Base-by-base conservation (phyloP, 2,329 filamentous ascomycete genomes). In the Colletotrichum liriopes region DNA sequence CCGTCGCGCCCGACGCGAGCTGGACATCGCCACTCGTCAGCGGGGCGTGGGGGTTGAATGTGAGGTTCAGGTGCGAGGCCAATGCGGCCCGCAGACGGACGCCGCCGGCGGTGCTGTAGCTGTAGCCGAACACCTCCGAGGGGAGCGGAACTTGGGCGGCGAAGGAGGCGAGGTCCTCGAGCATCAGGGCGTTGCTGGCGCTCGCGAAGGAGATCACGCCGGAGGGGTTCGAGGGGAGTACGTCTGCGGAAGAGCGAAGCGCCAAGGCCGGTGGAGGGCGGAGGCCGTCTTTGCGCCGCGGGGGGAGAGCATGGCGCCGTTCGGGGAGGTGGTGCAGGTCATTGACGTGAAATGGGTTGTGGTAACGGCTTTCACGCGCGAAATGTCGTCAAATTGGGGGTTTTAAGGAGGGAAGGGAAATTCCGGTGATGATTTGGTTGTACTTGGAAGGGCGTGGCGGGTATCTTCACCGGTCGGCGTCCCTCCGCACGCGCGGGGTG, bases 51-150 rank as follows among this genome's bases (percentile, higher is more conserved):
- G 83, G 82, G 18, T 77, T 59, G 62, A 85, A 78, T 49, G 81
- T 81, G 16, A 81, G 78, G 51, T 83, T 84, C 16, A 85, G 73
- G 32, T 85, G 83, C 2, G 65, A 68, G 0, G 83, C 80, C 0
- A 85, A 67, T 5, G 79, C 80, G 6, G 56, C 65, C 2, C 79
- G 77, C 59, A 85, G 79, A 2, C 78, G 77, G 12, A 76, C 72
- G 5, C 82, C 84, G 20, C 82, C 83, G 8, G 77, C 78, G 8
- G 76, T 75, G 39, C 81, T 81, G 65, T 79, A 81, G 51, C 78
- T 76, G 61, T 86, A 86, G 8, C 79, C 78, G 61, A 85, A 80
- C 43, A 81, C 78, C 5, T 77, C 67, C 18, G 73, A 26, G 16
- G 45, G 47, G 12, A 66, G 63, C 5, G 29, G 26, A 18, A 67